Percentiles rank a stretch among this genome's conserved stretches.
Evolutionary conservation across 768 basidiomycete species (phyloP).

Genomic region (Agaricus subrufescens): DNA sequence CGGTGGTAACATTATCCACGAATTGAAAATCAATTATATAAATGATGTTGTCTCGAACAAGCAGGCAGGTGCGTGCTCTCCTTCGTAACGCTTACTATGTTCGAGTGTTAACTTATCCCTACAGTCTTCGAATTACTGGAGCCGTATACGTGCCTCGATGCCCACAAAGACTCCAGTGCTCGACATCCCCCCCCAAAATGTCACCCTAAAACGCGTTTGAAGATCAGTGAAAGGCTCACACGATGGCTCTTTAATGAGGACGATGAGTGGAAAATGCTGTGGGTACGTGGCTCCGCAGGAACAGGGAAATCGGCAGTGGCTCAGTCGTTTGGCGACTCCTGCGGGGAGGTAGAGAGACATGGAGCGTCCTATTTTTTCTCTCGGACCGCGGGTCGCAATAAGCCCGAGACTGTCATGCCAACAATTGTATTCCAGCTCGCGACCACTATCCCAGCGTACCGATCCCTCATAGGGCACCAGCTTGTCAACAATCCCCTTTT

Average conservation of each 20-base stretch:
- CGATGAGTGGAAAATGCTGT: not conserved
- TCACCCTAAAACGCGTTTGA: not conserved
- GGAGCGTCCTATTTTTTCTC: constrained; percentile 9
- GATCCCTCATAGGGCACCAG: not conserved
- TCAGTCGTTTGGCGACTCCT: constrained; percentile 2
- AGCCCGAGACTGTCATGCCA: not conserved
- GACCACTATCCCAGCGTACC: not conserved
- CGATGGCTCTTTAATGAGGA: not conserved
- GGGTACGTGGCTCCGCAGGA: constrained; percentile 3
- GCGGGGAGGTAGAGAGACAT: not conserved
- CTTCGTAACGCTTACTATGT: too few relatives aligned
- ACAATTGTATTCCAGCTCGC: not conserved
- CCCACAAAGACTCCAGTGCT: not conserved
- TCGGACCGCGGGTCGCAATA: not conserved
- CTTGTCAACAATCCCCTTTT: not conserved
- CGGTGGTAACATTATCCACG: too few relatives aligned
- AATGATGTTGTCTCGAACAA: too few relatives aligned
- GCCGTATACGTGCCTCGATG: not conserved
- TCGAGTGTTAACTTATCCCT: too few relatives aligned
- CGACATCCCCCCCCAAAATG: not conserved
- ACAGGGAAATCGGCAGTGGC: constrained; percentile 7
- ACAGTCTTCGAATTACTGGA: too few relatives aligned
- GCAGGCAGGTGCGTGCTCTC: too few relatives aligned
- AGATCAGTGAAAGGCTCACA: not conserved
- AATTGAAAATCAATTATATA: too few relatives aligned